Conservation (phyloP, 306 rosid species). For the Castanea sativa region DNA sequence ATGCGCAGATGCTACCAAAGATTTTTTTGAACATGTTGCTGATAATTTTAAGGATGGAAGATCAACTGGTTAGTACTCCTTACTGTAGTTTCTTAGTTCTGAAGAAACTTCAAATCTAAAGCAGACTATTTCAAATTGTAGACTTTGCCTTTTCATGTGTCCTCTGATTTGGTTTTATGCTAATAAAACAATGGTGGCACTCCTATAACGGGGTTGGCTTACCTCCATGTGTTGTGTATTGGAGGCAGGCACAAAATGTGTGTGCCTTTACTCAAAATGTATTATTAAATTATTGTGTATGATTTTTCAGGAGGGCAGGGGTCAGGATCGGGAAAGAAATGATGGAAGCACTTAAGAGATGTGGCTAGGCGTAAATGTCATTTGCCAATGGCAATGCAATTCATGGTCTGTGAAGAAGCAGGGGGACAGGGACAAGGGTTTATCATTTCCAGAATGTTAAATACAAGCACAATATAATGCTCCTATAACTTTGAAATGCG, state of each 20-base stretch:
- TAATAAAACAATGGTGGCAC: not conserved
- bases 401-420: slow-evolving; percentile 19
- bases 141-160: not conserved
- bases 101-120: not conserved
- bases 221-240: no score
- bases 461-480: slow-evolving; percentile 5
- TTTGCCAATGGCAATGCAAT: slow-evolving; percentile 18
- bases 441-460: slow-evolving; percentile 10
- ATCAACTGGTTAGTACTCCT: slow-evolving; percentile 44
- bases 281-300: not conserved
- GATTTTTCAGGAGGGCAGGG: slow-evolving; percentile 27
- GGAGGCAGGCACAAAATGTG: no score
- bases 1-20: slow-evolving; percentile 77
- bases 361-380: slow-evolving; percentile 20
- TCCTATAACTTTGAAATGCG: slow-evolving; percentile 14
- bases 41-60: slow-evolving; percentile 45
- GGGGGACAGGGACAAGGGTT: slow-evolving; percentile 13
- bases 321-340: slow-evolving; percentile 25
- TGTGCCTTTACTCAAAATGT: not conserved
- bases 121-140: not conserved
- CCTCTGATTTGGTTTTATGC: not conserved
- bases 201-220: not conserved
- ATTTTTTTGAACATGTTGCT: slow-evolving; percentile 56
- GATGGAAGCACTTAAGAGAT: slow-evolving; percentile 24
- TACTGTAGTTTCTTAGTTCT: slow-evolving; percentile 8